Conservation (phyloP, 148 eudicot species). For the Drosera capensis region DNA sequence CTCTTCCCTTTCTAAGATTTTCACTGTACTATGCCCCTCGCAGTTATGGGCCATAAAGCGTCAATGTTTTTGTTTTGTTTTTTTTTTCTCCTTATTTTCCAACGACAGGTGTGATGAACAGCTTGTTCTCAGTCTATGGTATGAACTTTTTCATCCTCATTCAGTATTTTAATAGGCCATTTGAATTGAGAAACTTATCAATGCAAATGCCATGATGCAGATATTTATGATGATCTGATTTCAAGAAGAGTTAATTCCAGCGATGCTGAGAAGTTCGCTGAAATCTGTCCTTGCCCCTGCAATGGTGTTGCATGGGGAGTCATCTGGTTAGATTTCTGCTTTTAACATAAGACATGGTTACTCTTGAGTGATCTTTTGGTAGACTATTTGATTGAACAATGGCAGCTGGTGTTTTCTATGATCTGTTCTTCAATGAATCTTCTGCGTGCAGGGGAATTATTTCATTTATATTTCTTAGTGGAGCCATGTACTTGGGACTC, state of each 20-base stretch:
- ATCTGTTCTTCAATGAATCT: not conserved
- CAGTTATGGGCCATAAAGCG: slow-evolving; percentile 2
- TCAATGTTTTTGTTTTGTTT: too few relatives aligned
- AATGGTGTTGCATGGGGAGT: slow-evolving; percentile 93
- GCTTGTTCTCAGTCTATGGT: slow-evolving; percentile 96
- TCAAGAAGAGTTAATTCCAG: slow-evolving; percentile 85
- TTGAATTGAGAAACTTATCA: not conserved
- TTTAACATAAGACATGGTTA: not conserved
- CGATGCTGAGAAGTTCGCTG: slow-evolving; percentile 99
- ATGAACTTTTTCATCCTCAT: slow-evolving; percentile 7
- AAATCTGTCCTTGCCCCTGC: slow-evolving; percentile 93
- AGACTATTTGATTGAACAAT: not conserved
- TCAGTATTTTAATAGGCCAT: not conserved
- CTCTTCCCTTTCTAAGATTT: not conserved
- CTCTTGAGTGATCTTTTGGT: not conserved
- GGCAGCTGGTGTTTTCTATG: not conserved
- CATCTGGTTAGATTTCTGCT: slow-evolving; percentile 48
- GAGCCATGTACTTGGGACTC: slow-evolving; percentile 89
- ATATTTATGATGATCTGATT: slow-evolving; percentile 89
- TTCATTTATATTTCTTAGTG: slow-evolving; percentile 65
- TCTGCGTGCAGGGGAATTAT: slow-evolving; percentile 62
- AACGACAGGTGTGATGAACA: slow-evolving; percentile 94
- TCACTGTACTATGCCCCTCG: slow-evolving; percentile 5
- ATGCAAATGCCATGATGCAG: slow-evolving; percentile 23
- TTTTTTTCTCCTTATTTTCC: not conserved